These are phyloP conservation scores for Letharia lupina DNA, from an alignment of 495 filamentous ascomycete species.

Conservation along the genomic window DNA sequence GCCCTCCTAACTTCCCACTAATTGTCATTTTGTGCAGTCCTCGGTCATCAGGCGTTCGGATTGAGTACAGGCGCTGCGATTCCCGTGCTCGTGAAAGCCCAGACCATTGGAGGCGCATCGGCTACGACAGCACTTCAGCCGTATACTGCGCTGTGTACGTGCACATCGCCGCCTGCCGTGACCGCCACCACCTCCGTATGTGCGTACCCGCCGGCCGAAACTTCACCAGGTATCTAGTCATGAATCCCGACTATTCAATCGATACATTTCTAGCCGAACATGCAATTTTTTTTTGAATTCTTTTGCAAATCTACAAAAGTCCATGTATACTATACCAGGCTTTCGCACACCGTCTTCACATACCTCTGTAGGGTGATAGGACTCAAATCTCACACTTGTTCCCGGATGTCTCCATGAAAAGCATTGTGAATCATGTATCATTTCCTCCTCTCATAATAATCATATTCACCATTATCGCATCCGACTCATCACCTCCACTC, in stretches of 20 bases:
- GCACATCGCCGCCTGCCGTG: slow-evolving; percentile 41
- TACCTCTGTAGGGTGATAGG: neutral
- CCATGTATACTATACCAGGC: neutral
- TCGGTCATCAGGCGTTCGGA: slow-evolving; percentile 53
- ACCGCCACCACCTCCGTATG: slow-evolving; percentile 43
- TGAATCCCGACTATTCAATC: neutral
- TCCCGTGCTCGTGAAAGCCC: slow-evolving; percentile 56
- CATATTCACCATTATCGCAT: neutral
- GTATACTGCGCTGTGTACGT: slow-evolving; percentile 42
- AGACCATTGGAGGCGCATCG: slow-evolving; percentile 28
- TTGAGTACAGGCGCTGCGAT: slow-evolving; percentile 62
- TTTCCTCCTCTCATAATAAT: too few relatives aligned
- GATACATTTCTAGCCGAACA: neutral
- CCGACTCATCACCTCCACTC: neutral
- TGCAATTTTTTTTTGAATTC: neutral
- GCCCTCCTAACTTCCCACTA: neutral
- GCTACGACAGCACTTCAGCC: slow-evolving; percentile 32
- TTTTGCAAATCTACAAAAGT: too few relatives aligned
- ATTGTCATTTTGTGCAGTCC: slow-evolving; percentile 23
- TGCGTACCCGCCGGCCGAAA: slow-evolving; percentile 31
- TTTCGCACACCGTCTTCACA: neutral
- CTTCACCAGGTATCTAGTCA: slow-evolving; percentile 16
- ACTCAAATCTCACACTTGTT: neutral
- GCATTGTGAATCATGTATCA: neutral
- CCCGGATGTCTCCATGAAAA: neutral